These are phyloP conservation scores for Rhinocladiella mackenziei DNA, from an alignment of 2,329 filamentous ascomycete genomes.

Conservation along the genomic window DNA sequence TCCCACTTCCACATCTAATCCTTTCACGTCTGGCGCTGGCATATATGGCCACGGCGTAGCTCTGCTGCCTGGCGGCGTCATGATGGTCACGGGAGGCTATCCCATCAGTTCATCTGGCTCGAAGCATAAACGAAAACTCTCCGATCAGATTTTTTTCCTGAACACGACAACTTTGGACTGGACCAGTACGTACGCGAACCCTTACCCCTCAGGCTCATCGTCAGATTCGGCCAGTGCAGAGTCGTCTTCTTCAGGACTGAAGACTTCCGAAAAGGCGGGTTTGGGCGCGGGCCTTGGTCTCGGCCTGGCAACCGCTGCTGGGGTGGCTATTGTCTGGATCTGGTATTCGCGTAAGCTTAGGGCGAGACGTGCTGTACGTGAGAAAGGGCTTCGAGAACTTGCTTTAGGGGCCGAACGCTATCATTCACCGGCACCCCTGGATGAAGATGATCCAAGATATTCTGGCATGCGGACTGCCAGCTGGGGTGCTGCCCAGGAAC, in stretches of 20 bases:
- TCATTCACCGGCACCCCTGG: slow-evolving; percentile 36
- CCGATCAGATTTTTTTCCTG: slow-evolving; percentile 51
- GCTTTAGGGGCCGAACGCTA: slow-evolving; percentile 49
- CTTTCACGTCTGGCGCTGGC: slow-evolving; percentile 44
- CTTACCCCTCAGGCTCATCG: slow-evolving; percentile 30
- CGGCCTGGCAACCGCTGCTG: slow-evolving; percentile 53
- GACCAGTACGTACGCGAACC: slow-evolving; percentile 55
- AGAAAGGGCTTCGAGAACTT: slow-evolving; percentile 53
- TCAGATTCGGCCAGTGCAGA: slow-evolving; percentile 30
- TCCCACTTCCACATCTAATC: slow-evolving; percentile 39
- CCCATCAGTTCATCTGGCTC: slow-evolving; percentile 44
- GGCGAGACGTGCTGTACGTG: slow-evolving; percentile 41
- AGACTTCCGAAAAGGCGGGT: slow-evolving; percentile 49
- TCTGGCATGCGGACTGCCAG: slow-evolving; percentile 23
- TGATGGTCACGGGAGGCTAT: slow-evolving; percentile 61
- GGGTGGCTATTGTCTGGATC: slow-evolving; percentile 46
- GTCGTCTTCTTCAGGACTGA: slow-evolving; percentile 22
- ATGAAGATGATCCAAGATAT: slow-evolving; percentile 7
- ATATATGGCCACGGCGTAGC: slow-evolving; percentile 60
- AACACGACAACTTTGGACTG: slow-evolving; percentile 60
- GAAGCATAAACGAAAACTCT: slow-evolving; percentile 31
- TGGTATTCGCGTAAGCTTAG: slow-evolving; percentile 50
- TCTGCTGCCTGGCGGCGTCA: slow-evolving; percentile 58
- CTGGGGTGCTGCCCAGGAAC: slow-evolving; percentile 27
- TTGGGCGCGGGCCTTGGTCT: slow-evolving; percentile 64